phyloP scores from a whole-genome alignment of 805 yeast genomes.

The Candida sithepensis region DNA sequence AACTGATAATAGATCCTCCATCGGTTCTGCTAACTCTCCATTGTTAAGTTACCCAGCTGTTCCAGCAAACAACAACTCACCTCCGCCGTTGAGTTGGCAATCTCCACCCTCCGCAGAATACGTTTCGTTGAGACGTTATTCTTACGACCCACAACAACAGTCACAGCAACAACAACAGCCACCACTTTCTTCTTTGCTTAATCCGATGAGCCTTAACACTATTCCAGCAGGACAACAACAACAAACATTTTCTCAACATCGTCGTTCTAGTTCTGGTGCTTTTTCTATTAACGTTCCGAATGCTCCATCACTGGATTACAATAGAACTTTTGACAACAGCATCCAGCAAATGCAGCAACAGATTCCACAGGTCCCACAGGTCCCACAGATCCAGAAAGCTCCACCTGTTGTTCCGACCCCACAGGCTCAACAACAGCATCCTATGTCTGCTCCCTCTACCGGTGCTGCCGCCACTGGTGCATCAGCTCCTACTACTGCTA shows the following conservation, averaged over 20 bases:
- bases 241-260: conserved; percentile 3
- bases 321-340: conserved; percentile 21
- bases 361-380: conserved; percentile 5
- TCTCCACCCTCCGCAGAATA: conserved; percentile 25
- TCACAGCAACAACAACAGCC: neutral
- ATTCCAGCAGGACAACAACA: neutral
- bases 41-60: conserved; percentile 13
- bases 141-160: conserved; percentile 16
- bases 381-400: conserved; percentile 5
- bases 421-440: no score
- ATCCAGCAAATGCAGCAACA: no score
- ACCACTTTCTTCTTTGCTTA: conserved; percentile 6
- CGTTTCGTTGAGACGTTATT: conserved; percentile 22
- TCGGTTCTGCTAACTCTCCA: conserved; percentile 26
- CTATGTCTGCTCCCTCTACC: no score
- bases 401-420: conserved; percentile 6
- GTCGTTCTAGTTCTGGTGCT: conserved; percentile 12
- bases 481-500: conserved; percentile 1
- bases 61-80: conserved; percentile 9
- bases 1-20: conserved; percentile 19
- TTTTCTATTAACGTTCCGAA: conserved; percentile 10
- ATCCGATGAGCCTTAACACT: conserved; percentile 1
- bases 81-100: conserved; percentile 18
- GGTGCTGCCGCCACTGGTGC: conserved; percentile 6
- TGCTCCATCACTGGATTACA: conserved; percentile 22